These are phyloP conservation scores for Fusarium subtropicale DNA, from an alignment of 2,329 filamentous ascomycete genomes.

Conservation along the genomic window DNA sequence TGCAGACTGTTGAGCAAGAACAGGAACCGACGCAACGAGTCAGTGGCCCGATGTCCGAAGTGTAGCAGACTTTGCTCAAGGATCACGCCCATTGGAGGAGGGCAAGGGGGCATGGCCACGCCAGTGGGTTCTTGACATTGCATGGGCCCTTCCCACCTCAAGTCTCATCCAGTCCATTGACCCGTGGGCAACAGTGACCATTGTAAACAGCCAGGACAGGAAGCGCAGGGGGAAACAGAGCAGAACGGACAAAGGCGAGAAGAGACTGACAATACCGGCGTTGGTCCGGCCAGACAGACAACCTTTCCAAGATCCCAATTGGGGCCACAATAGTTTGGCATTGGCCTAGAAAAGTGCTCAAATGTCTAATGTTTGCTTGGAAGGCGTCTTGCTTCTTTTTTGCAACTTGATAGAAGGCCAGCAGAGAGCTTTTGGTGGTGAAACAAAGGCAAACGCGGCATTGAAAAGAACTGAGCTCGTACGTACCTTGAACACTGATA, in stretches of 20 bases:
- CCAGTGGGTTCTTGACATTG: constrained; percentile 44
- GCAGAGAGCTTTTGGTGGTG: constrained; percentile 24
- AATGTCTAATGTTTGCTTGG: constrained; percentile 26
- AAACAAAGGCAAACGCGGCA: constrained; percentile 29
- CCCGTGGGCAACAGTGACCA: constrained; percentile 39
- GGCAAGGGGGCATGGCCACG: constrained; percentile 40
- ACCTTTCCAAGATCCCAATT: constrained; percentile 40
- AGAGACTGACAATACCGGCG: constrained; percentile 26
- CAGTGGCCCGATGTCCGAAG: constrained; percentile 44
- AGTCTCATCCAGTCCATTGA: constrained; percentile 43
- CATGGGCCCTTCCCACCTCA: constrained; percentile 43
- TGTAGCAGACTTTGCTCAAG: constrained; percentile 46
- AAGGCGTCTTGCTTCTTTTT: constrained; percentile 26
- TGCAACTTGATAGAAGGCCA: constrained; percentile 14
- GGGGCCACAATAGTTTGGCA: constrained; percentile 15
- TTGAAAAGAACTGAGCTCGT: constrained; percentile 24
- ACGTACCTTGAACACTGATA: constrained; percentile 45
- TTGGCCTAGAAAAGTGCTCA: constrained; percentile 15
- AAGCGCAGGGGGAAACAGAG: constrained; percentile 32
- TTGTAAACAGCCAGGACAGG: constrained; percentile 24
- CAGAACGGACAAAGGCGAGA: constrained; percentile 14
- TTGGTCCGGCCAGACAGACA: constrained; percentile 28
- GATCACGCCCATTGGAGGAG: constrained; percentile 45
- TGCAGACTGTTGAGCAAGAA: constrained; percentile 25
- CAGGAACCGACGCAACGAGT: constrained; percentile 30